Conservation (phyloP, 768 basidiomycete genomes). For the Daedaleopsis nitida region DNA sequence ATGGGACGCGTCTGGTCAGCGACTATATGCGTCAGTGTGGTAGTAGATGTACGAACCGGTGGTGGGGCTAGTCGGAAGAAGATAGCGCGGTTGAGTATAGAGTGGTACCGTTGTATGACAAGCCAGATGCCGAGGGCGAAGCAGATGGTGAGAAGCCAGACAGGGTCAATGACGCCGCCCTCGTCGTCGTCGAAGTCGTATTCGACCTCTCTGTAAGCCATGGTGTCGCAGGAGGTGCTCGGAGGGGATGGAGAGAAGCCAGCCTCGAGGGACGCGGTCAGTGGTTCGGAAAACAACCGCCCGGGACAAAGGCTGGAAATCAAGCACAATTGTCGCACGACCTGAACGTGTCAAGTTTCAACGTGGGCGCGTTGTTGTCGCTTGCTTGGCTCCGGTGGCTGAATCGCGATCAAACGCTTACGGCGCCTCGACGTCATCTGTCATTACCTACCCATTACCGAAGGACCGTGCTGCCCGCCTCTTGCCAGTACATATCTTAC, state of each 20-base stretch:
- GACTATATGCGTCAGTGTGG: neutral
- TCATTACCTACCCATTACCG: conserved; percentile 13
- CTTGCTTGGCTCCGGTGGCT: conserved; percentile 23
- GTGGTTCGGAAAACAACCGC: conserved; percentile 9
- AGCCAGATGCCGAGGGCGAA: conserved; percentile 81
- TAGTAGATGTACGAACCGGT: conserved; percentile 45
- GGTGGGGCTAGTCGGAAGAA: conserved; percentile 63
- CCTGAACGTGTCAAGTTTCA: too few species aligned
- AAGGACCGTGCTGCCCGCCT: conserved; percentile 6
- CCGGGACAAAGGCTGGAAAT: conserved; percentile 4
- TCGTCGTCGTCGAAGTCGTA: conserved; percentile 36
- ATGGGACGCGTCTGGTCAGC: neutral
- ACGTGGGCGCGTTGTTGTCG: conserved; percentile 30
- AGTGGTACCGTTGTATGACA: conserved; percentile 73
- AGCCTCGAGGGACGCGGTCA: conserved; percentile 4
- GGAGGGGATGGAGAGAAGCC: conserved; percentile 4
- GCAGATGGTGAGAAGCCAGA: conserved; percentile 69
- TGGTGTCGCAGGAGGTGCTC: conserved; percentile 6
- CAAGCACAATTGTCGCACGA: conserved; percentile 17
- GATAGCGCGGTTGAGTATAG: conserved; percentile 71
- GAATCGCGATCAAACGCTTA: neutral
- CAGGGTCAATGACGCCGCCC: conserved; percentile 47
- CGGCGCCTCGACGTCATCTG: conserved; percentile 18
- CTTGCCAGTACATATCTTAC: too few species aligned
- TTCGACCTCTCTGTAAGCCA: conserved; percentile 22